Conservation (phyloP, 495 filamentous ascomycete species). For the Saxophila tyrrhenica region DNA sequence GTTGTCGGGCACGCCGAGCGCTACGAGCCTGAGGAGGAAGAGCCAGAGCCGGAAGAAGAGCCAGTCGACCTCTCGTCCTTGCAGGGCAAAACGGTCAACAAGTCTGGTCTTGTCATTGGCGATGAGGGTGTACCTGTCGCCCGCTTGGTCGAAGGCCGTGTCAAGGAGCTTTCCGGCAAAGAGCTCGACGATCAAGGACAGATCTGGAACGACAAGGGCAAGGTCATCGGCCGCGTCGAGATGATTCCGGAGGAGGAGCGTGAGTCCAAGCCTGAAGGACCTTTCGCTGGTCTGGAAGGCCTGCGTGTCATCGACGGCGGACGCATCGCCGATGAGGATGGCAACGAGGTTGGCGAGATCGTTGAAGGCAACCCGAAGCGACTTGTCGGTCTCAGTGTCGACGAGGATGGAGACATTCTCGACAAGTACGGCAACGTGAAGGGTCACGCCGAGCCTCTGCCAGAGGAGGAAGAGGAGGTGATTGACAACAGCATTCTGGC, state of each 20-base stretch:
- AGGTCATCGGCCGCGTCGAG: conserved; percentile 63
- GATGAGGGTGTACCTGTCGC: conserved; percentile 60
- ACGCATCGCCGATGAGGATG: conserved; percentile 56
- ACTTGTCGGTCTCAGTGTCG: conserved; percentile 64
- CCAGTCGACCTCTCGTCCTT: conserved; percentile 49
- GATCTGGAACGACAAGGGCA: conserved; percentile 62
- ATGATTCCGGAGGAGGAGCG: conserved; percentile 61
- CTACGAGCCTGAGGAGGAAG: conserved; percentile 39
- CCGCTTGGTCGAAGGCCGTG: conserved; percentile 54
- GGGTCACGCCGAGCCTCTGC: conserved; percentile 48
- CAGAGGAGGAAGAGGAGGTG: conserved; percentile 36
- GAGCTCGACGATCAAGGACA: conserved; percentile 60
- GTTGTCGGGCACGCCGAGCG: conserved; percentile 51
- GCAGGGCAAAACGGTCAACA: conserved; percentile 61
- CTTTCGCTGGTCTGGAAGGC: conserved; percentile 65
- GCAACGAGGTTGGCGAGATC: conserved; percentile 58
- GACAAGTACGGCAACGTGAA: conserved; percentile 65
- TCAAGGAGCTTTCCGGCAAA: conserved; percentile 56
- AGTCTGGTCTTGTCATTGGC: conserved; percentile 64
- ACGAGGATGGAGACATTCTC: conserved; percentile 73
- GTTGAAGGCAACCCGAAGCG: conserved; percentile 66
- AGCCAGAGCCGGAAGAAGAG: conserved; percentile 24
- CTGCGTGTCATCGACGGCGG: conserved; percentile 58
- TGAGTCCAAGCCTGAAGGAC: conserved; percentile 55
- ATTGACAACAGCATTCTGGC: conserved; percentile 53